A percentile compares a stretch with the other conserved stretches of the same genome.
Evolutionary conservation across 768 basidiomycete species (phyloP).

Genomic region (Boletus insuetus): DNA sequence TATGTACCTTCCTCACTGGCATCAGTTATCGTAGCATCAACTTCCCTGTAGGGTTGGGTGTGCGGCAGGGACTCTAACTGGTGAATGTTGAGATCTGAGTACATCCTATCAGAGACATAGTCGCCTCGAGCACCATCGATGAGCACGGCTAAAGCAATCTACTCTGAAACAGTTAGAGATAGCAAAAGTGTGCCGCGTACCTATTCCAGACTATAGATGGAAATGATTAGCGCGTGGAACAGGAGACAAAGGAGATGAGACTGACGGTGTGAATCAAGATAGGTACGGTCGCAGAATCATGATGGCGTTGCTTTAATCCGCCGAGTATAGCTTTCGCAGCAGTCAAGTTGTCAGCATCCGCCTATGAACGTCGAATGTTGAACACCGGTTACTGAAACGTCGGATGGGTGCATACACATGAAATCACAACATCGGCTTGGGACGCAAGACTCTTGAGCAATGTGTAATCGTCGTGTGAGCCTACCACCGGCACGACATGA

Average conservation of each 20-base stretch:
- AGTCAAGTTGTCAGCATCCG: slow-evolving; percentile 42
- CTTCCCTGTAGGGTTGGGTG: slow-evolving; percentile 46
- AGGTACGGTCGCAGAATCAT: slow-evolving; percentile 38
- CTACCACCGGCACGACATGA: slow-evolving; percentile 27
- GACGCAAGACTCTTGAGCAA: slow-evolving; percentile 38
- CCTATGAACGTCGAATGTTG: slow-evolving; percentile 19
- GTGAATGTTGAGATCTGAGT: slow-evolving; percentile 47
- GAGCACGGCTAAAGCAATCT: slow-evolving; percentile 11
- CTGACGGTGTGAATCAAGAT: slow-evolving; percentile 61
- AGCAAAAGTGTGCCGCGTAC: slow-evolving; percentile 20
- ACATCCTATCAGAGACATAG: slow-evolving; percentile 37
- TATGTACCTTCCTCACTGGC: slow-evolving; percentile 51
- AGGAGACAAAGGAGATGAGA: not conserved
- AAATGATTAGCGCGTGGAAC: slow-evolving; percentile 11
- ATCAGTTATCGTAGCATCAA: slow-evolving; percentile 47
- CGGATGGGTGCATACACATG: slow-evolving; percentile 29
- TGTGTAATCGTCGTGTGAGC: slow-evolving; percentile 40
- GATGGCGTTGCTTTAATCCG: slow-evolving; percentile 47
- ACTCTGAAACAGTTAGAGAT: not conserved
- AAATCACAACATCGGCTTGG: slow-evolving; percentile 41
- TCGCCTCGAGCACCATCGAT: slow-evolving; percentile 39
- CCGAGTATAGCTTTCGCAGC: slow-evolving; percentile 44
- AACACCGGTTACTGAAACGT: not conserved
- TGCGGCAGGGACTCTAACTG: slow-evolving; percentile 44
- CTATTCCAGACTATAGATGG: slow-evolving; percentile 45